Evolutionary conservation across 2,329 filamentous ascomycete genomes (phyloP).

Genomic region (Neocatenulostroma microsporum): DNA sequence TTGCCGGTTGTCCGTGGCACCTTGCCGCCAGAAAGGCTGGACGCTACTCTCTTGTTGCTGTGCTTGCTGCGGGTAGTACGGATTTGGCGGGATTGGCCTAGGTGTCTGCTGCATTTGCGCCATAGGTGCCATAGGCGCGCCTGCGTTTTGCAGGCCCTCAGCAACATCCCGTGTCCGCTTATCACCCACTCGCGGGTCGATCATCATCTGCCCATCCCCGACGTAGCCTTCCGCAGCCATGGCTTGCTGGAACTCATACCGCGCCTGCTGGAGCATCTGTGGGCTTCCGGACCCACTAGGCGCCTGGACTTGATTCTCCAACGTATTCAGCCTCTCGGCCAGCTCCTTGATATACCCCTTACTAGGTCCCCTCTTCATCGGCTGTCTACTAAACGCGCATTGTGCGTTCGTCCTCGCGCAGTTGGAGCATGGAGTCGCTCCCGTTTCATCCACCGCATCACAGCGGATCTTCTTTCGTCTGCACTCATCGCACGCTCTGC

Average conservation of each 20-base stretch:
- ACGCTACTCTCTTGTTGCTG: slow-evolving; percentile 8
- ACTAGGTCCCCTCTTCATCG: slow-evolving; percentile 70
- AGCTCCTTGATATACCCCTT: slow-evolving; percentile 95
- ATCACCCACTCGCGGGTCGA: slow-evolving; percentile 22
- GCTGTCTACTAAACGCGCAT: slow-evolving; percentile 79
- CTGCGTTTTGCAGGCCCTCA: slow-evolving; percentile 17
- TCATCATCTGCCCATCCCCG: slow-evolving; percentile 6
- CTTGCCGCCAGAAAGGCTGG: slow-evolving; percentile 28
- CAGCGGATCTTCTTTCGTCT: slow-evolving; percentile 83
- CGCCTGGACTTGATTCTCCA: slow-evolving; percentile 63
- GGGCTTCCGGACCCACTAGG: slow-evolving; percentile 8
- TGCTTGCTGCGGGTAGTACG: slow-evolving; percentile 9
- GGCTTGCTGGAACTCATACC: slow-evolving; percentile 24
- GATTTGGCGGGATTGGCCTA: slow-evolving; percentile 9
- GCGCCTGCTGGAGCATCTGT: slow-evolving; percentile 20
- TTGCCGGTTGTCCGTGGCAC: slow-evolving; percentile 19
- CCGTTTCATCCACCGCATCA: slow-evolving; percentile 68
- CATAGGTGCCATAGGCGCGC: slow-evolving; percentile 6
- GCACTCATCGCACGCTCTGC: slow-evolving; percentile 82
- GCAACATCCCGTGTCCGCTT: slow-evolving; percentile 25
- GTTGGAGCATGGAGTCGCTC: slow-evolving; percentile 68
- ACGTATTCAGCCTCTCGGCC: slow-evolving; percentile 71
- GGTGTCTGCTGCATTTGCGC: slow-evolving; percentile 11
- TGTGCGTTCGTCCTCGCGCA: slow-evolving; percentile 67
- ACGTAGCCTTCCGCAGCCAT: slow-evolving; percentile 18